Evolutionary conservation across 345 rosid genomes (phyloP).

Genomic region (Sisymbrium altissimum): DNA sequence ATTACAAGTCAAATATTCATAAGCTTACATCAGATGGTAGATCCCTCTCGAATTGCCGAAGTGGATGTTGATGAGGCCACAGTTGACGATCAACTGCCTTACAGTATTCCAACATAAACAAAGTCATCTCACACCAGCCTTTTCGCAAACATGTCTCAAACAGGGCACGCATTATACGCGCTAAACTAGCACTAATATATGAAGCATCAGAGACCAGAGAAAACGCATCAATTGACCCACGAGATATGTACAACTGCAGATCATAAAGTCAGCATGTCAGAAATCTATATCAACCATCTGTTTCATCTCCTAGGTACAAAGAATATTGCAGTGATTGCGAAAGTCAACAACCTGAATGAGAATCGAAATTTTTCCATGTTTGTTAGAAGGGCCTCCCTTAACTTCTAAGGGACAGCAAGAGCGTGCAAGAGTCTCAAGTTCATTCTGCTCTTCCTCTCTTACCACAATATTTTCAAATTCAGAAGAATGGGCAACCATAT

Average conservation of each 20-base stretch:
- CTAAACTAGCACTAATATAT: conserved; percentile 97
- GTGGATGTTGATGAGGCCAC: conserved; percentile 96
- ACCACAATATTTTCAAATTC: conserved; percentile 97
- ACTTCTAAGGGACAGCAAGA: conserved; percentile 84
- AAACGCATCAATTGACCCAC: conserved; percentile 86
- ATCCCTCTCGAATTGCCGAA: conserved; percentile 89
- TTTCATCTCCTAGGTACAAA: conserved; percentile 19
- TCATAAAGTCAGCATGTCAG: conserved; percentile 31
- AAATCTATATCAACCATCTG: conserved; percentile 7
- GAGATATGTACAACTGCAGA: conserved; percentile 91
- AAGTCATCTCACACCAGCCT: conserved; percentile 93
- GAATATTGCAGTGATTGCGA: conserved; percentile 11
- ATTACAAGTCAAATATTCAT: conserved; percentile 15
- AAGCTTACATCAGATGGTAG: conserved; percentile 71
- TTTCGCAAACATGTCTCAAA: conserved; percentile 89
- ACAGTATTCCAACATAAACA: conserved; percentile 94
- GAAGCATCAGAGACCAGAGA: conserved; percentile 95
- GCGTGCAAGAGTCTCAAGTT: conserved; percentile 75
- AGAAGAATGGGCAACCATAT: conserved; percentile 96
- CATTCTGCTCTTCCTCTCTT: conserved; percentile 96
- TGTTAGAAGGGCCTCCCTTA: conserved; percentile 87
- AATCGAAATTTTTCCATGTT: conserved; percentile 94
- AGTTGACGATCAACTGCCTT: conserved; percentile 97
- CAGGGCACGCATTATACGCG: conserved; percentile 92
- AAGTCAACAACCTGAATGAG: conserved; percentile 74